These are phyloP conservation scores for Ciborinia camelliae DNA, from an alignment of 2,329 filamentous ascomycete genomes.

Conservation along the genomic window DNA sequence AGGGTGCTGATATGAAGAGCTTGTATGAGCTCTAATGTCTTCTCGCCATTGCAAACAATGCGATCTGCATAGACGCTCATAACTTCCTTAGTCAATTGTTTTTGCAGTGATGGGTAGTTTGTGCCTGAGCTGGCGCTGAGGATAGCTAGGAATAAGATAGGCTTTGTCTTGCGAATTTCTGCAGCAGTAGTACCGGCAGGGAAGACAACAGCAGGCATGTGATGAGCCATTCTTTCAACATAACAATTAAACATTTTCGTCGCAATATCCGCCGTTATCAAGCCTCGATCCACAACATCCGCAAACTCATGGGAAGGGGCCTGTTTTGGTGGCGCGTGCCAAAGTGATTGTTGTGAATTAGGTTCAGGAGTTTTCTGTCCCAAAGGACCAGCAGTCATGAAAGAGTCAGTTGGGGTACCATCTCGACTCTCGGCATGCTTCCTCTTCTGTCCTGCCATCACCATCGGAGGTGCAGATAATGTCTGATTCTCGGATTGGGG, in stretches of 20 bases:
- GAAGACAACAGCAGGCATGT: conserved; percentile 62
- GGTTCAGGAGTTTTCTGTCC: conserved; percentile 10
- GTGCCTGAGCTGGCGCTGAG: conserved; percentile 60
- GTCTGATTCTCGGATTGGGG: conserved; percentile 30
- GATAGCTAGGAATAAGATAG: conserved; percentile 67
- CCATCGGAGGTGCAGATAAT: conserved; percentile 34
- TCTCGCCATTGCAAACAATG: conserved; percentile 48
- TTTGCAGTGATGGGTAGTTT: conserved; percentile 44
- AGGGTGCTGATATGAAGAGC: conserved; percentile 47
- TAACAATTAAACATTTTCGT: conserved; percentile 56
- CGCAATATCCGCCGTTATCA: conserved; percentile 55
- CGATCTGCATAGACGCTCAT: conserved; percentile 47
- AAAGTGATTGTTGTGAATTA: neutral
- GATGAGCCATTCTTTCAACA: conserved; percentile 55
- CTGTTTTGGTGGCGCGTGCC: conserved; percentile 14
- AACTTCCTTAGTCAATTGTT: conserved; percentile 46
- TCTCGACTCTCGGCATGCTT: conserved; percentile 33
- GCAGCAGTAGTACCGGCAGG: conserved; percentile 50
- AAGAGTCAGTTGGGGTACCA: conserved; percentile 15
- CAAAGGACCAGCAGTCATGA: conserved; percentile 9
- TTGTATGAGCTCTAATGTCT: conserved; percentile 51
- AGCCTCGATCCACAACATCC: conserved; percentile 54
- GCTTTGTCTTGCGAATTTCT: conserved; percentile 56
- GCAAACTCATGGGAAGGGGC: conserved; percentile 35
- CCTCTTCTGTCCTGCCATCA: conserved; percentile 38